Evolutionary conservation across 2,329 filamentous ascomycete species (phyloP), one percentile per base, ranked within the genome.

Genomic region (Fusarium proliferatum): DNA sequence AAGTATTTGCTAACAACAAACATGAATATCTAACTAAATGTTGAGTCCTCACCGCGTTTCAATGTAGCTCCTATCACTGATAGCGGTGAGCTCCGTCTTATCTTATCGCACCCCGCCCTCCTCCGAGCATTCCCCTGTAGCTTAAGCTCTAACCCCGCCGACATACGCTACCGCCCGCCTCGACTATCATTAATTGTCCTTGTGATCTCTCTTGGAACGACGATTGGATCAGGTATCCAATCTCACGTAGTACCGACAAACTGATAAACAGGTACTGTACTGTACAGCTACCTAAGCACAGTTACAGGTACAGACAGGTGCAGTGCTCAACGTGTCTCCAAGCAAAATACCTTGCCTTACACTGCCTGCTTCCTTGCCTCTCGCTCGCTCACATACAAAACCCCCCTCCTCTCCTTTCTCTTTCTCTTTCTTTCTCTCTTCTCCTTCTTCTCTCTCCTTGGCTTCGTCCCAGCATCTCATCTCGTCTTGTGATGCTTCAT

Each of bases 11-110:
- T 61, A 66, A 68, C 11, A 63, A 9, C 15, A 26, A 41, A 36
- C 36, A 53, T 8, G 58, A 46, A 42, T 33, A 61, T 43, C 28
- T 42, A 12, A 33, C 30, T 33, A 7, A 36, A 56, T 61, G 46
- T 67, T 67, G 46, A 67, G 53, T 67, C 30, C 69, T 72, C 69
- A 72, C 68, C 68, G 68, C 68, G 68, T 71, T 71, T 71, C 67
- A 52, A 66, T 70, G 49, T 26, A 41, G 39, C 33, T 51, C 46
- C 59, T 62, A 55, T 56, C 41, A 26, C 57, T 49, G 46, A 56
- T 42, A 69, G 64, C 76, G 76, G 76, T 60, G 74, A 78, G 76
- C 75, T 78, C 76, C 76, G 76, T 71, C 76, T 79, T 79, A 79
- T 79, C 78, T 79, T 78, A 79, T 79, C 77, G 69, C 55, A 63